Evolutionary conservation across 495 filamentous ascomycete genomes (phyloP).

Genomic region (Penicillium cataractarum): DNA sequence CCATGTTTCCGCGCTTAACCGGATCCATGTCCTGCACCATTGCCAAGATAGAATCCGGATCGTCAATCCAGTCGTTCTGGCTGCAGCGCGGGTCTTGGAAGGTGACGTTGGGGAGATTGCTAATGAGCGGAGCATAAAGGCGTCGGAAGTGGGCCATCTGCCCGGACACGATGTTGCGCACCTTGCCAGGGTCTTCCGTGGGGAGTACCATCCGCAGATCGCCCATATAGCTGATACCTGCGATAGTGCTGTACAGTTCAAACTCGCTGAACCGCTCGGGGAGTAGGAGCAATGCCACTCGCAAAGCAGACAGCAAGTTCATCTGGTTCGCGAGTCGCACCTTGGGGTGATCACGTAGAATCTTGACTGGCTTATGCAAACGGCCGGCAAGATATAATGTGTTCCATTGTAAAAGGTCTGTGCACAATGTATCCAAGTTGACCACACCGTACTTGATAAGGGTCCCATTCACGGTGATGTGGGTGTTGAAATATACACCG

Average conservation of each 20-base stretch:
- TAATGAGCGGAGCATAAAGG: slow-evolving; percentile 85
- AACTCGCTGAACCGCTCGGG: slow-evolving; percentile 84
- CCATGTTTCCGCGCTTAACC: slow-evolving; percentile 89
- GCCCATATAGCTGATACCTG: slow-evolving; percentile 89
- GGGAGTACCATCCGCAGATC: slow-evolving; percentile 90
- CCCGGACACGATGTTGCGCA: slow-evolving; percentile 87
- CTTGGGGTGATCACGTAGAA: slow-evolving; percentile 87
- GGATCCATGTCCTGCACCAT: slow-evolving; percentile 92
- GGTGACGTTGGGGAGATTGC: slow-evolving; percentile 82
- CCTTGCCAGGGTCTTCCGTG: slow-evolving; percentile 90
- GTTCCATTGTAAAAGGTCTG: slow-evolving; percentile 85
- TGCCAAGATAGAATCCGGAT: slow-evolving; percentile 59
- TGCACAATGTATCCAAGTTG: slow-evolving; percentile 83
- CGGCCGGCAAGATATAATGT: slow-evolving; percentile 93
- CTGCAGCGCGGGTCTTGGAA: slow-evolving; percentile 73
- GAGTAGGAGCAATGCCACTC: slow-evolving; percentile 84
- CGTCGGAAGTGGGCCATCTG: slow-evolving; percentile 90
- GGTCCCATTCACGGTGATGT: slow-evolving; percentile 92
- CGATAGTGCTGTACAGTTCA: slow-evolving; percentile 85
- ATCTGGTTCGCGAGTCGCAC: slow-evolving; percentile 93
- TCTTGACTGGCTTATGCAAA: slow-evolving; percentile 96
- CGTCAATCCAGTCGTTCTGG: slow-evolving; percentile 65
- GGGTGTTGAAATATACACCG: slow-evolving; percentile 96
- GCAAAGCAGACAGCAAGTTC: slow-evolving; percentile 88
- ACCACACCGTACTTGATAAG: slow-evolving; percentile 98